Evolutionary conservation across 352 stramenopile species (phyloP).

Genomic region (Aphanomyces euteiches): DNA sequence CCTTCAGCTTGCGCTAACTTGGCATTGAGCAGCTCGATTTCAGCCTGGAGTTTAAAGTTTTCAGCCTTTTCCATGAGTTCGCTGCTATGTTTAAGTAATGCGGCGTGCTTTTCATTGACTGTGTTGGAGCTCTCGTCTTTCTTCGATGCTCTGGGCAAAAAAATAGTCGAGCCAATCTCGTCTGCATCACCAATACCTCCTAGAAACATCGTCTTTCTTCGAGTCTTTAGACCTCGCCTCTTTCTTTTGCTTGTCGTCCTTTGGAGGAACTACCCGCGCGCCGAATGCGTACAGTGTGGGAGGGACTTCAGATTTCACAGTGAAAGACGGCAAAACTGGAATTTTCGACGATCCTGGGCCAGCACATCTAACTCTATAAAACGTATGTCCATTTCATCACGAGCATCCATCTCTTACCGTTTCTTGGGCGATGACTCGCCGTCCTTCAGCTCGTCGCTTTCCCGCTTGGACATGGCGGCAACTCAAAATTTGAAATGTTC

Average conservation of each 20-base stretch:
- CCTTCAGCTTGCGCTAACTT: conserved; percentile 17
- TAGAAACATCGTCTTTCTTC: not conserved
- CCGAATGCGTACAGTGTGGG: conserved; percentile 2
- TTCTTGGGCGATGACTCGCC: not conserved
- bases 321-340: not conserved
- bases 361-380: not conserved
- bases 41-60: conserved; percentile 19
- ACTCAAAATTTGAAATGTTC: conserved; percentile 5
- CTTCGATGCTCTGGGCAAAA: not conserved
- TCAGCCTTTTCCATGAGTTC: conserved; percentile 22
- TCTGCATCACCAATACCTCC: too few relatives aligned
- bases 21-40: conserved; percentile 17
- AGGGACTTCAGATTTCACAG: not conserved
- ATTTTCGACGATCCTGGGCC: conserved; percentile 16
- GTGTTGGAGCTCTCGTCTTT: not conserved
- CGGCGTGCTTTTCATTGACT: conserved; percentile 21
- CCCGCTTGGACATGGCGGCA: not conserved
- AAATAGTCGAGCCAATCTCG: not conserved
- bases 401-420: not conserved
- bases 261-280: not conserved
- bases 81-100: conserved; percentile 25
- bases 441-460: not conserved
- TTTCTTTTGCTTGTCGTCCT: not conserved
- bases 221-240: not conserved
- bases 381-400: not conserved